Evolutionary conservation across 106 monocot species (phyloP).

Genomic region (Cymbidium sinense): DNA sequence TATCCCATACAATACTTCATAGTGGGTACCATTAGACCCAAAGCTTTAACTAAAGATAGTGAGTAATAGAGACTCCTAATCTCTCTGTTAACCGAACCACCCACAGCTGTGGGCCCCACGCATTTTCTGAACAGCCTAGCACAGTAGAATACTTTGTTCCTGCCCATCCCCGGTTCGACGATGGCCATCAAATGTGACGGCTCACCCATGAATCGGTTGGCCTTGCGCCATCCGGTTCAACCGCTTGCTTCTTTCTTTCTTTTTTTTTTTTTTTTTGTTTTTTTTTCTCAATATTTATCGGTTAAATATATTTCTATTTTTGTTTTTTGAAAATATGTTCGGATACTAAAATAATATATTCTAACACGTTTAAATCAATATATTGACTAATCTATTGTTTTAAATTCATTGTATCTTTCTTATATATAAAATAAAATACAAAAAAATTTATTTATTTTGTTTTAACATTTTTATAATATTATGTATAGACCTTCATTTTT

Average conservation of each 20-base stretch:
- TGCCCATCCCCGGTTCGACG: neutral
- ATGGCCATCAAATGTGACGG: neutral
- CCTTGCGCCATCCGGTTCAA: neutral
- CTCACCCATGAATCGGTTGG: neutral
- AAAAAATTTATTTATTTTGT: too few relatives aligned
- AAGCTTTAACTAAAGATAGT: neutral
- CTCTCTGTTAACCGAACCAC: constrained; percentile 2
- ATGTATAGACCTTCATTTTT: too few relatives aligned
- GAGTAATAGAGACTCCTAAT: constrained; percentile 1
- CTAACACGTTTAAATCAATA: neutral
- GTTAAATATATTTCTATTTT: neutral
- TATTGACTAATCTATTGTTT: too few relatives aligned
- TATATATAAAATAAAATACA: too few relatives aligned
- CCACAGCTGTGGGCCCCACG: neutral
- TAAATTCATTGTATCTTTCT: too few relatives aligned
- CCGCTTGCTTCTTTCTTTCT: neutral
- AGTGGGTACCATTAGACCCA: neutral
- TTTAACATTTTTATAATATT: too few relatives aligned
- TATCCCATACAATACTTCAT: neutral
- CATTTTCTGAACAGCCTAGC: too few relatives aligned
- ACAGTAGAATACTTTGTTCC: too few relatives aligned
- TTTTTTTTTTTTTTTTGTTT: neutral
- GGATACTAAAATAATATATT: neutral
- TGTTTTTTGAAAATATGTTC: neutral
- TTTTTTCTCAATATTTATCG: neutral